These are phyloP conservation scores for Gnaphalium uliginosum DNA, from an alignment of 129 eudicot genomes.

Conservation along the genomic window DNA sequence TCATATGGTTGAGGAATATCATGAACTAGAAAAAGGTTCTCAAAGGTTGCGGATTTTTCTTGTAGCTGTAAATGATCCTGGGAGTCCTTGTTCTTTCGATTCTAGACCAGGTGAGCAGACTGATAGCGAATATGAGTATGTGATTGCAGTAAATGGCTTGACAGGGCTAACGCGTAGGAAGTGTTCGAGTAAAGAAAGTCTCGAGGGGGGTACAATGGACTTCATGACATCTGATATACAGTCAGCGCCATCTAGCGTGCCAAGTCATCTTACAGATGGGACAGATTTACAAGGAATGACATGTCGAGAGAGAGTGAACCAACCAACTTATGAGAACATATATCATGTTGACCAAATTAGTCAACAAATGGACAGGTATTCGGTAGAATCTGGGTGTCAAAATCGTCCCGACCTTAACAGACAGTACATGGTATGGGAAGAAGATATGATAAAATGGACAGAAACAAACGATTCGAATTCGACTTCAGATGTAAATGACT, in stretches of 20 bases:
- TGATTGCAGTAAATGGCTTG: constrained; percentile 53
- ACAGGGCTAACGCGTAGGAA: constrained; percentile 32
- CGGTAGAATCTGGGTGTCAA: constrained; percentile 16
- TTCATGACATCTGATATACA: constrained; percentile 26
- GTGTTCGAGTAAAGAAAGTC: constrained; percentile 55
- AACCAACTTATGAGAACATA: constrained; percentile 25
- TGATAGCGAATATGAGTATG: constrained; percentile 47
- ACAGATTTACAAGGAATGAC: background rate
- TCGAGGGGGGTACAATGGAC: constrained; percentile 26
- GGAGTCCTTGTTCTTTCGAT: constrained; percentile 43
- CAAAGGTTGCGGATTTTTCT: constrained; percentile 60
- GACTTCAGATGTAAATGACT: background rate
- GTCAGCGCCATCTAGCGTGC: constrained; percentile 35
- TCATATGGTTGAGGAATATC: constrained; percentile 66
- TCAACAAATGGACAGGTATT: background rate
- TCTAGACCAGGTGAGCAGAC: constrained; percentile 32
- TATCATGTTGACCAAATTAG: constrained; percentile 21
- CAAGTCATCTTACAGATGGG: constrained; percentile 19
- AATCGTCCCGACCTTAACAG: constrained; percentile 6
- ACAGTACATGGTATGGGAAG: constrained; percentile 34
- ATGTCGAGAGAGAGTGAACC: background rate
- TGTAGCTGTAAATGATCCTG: constrained; percentile 39
- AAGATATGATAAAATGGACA: constrained; percentile 28
- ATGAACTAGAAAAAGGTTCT: constrained; percentile 46
- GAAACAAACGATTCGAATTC: constrained; percentile 20